Conservation (phyloP, 2,329 filamentous ascomycete genomes). For the Teratosphaeriaceae sp. region DNA sequence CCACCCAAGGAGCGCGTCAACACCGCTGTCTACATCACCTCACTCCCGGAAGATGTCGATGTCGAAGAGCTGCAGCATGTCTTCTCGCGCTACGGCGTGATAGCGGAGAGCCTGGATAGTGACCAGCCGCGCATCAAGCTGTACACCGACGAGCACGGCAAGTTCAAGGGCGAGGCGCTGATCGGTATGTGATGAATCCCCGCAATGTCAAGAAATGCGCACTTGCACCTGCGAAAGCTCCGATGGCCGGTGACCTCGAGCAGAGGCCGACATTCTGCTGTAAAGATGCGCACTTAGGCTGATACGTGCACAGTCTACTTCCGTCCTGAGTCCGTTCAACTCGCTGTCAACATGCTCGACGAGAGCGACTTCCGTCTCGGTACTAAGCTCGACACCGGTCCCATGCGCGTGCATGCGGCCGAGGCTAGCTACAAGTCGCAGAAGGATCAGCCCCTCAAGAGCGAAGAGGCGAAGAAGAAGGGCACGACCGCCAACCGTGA, state of each 20-base stretch:
- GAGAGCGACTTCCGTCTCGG: constrained; percentile 73
- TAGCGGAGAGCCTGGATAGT: constrained; percentile 89
- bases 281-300: too few species aligned
- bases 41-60: constrained; percentile 72
- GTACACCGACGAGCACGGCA: constrained; percentile 72
- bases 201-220: too few species aligned
- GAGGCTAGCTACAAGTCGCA: constrained; percentile 90
- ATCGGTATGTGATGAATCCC: constrained; percentile 38
- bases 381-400: constrained; percentile 46
- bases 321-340: constrained; percentile 84
- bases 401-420: constrained; percentile 75
- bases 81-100: constrained; percentile 85
- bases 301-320: constrained; percentile 66
- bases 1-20: constrained; percentile 54
- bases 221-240: neutral
- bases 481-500: constrained; percentile 43
- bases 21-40: constrained; percentile 87
- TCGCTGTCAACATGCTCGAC: constrained; percentile 74
- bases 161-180: constrained; percentile 89
- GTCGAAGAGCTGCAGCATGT: constrained; percentile 73
- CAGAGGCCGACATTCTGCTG: too few species aligned
- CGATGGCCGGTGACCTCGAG: too few species aligned
- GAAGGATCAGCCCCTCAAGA: constrained; percentile 50
- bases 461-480: constrained; percentile 37
- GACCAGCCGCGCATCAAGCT: constrained; percentile 86